Percentiles rank a stretch among this genome's conserved stretches.
phyloP scores from a whole-genome alignment of 73 alveolate genomes.

The Uronychia setigera region DNA sequence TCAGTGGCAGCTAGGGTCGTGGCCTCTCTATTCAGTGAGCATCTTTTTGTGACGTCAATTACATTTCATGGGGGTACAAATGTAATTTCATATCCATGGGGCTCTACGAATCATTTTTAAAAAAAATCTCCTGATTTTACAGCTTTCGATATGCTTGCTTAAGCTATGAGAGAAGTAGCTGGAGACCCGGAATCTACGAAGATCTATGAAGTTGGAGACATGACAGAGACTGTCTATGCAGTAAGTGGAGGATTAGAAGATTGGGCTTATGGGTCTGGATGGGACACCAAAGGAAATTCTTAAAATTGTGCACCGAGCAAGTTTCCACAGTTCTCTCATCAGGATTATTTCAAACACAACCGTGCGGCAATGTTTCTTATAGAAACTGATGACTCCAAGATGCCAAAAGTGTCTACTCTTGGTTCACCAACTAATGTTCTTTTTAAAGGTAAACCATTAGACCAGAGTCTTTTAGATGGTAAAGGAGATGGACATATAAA shows the following conservation, averaged over 20 bases:
- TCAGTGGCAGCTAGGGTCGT: slow-evolving; percentile 91
- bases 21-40: slow-evolving; percentile 67
- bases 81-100: slow-evolving; percentile 97
- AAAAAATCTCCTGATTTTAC: slow-evolving; percentile 89
- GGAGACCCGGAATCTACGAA: too few relatives aligned
- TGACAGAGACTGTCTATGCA: slow-evolving; percentile 82
- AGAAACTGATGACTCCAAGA: slow-evolving; percentile 72
- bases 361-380: slow-evolving; percentile 71
- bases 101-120: slow-evolving; percentile 85
- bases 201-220: slow-evolving; percentile 74
- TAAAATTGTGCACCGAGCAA: slow-evolving; percentile 42
- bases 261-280: slow-evolving; percentile 96
- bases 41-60: slow-evolving; percentile 75
- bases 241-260: slow-evolving; percentile 95
- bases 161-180: slow-evolving; percentile 69
- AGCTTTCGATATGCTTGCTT: slow-evolving; percentile 67
- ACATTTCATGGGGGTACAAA: slow-evolving; percentile 97
- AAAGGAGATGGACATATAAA: too few relatives aligned
- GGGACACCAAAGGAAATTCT: too few relatives aligned
- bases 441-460: too few relatives aligned
- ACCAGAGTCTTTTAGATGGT: too few relatives aligned
- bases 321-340: slow-evolving; percentile 62
- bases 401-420: slow-evolving; percentile 49
- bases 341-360: slow-evolving; percentile 48
- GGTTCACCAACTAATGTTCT: too few relatives aligned